Evolutionary conservation across 2,329 filamentous ascomycete genomes (phyloP).

Genomic region (Fusarium mundagurra): DNA sequence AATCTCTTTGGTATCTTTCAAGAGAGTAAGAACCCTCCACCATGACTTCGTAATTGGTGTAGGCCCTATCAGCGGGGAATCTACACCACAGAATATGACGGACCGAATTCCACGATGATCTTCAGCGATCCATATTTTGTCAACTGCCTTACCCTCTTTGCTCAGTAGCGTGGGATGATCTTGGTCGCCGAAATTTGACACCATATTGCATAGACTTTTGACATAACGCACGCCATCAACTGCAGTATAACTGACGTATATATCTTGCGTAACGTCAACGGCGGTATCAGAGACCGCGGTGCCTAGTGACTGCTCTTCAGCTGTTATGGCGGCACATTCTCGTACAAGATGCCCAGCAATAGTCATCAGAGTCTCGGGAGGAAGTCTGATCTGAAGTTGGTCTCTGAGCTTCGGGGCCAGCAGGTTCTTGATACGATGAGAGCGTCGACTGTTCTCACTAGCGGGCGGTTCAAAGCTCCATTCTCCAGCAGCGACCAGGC

Average conservation of each 20-base stretch:
- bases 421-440: background rate
- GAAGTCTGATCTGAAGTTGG: background rate
- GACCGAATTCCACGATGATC: background rate
- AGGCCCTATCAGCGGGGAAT: background rate
- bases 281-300: background rate
- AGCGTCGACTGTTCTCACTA: background rate
- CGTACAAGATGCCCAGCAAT: background rate
- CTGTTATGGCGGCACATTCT: background rate
- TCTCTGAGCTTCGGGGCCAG: background rate
- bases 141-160: rapidly evolving
- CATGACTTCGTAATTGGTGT: background rate
- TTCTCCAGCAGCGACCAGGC: background rate
- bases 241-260: background rate
- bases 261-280: background rate
- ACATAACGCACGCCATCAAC: background rate
- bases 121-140: background rate
- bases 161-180: rapidly evolving
- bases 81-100: background rate
- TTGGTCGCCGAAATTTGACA: rapidly evolving
- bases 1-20: background rate
- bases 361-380: background rate
- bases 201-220: rapidly evolving
- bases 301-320: background rate
- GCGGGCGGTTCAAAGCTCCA: background rate
- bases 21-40: background rate